Percentiles rank a stretch among this genome's conserved stretches.
Conservation (phyloP, 139 green algal species). For the Haematococcus lacustris region DNA sequence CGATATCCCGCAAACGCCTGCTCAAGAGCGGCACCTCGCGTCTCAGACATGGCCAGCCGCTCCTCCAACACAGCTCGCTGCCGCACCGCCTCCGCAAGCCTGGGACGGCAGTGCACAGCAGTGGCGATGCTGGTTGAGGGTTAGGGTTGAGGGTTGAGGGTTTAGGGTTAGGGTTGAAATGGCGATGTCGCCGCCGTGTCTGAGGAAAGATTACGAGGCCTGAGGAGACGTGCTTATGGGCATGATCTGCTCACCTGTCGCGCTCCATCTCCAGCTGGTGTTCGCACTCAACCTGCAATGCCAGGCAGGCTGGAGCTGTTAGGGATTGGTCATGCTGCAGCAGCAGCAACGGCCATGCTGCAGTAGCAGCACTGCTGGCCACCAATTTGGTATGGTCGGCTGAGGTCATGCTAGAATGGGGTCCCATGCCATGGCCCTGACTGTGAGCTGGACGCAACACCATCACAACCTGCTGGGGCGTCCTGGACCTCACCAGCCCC, state of each 20-base stretch:
- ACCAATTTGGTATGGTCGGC: no score
- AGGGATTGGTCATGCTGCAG: neutral
- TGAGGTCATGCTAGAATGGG: no score
- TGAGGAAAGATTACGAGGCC: no score
- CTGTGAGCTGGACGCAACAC: no score
- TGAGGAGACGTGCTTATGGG: neutral
- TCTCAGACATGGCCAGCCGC: slow-evolving; percentile 34
- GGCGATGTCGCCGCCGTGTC: neutral
- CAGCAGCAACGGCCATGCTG: no score
- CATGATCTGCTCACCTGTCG: slow-evolving; percentile 16
- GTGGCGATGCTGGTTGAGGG: neutral
- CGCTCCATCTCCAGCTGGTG: slow-evolving; percentile 62
- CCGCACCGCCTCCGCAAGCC: slow-evolving; percentile 35
- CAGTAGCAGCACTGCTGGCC: no score
- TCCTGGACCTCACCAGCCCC: no score
- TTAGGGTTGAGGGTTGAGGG: neutral
- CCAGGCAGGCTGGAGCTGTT: neutral
- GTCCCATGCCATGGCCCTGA: no score
- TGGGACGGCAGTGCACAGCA: slow-evolving; percentile 5
- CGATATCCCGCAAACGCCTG: slow-evolving; percentile 29
- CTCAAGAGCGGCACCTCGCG: slow-evolving; percentile 34
- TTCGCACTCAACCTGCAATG: slow-evolving; percentile 52
- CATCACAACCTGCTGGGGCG: no score
- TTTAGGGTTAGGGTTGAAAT: neutral
- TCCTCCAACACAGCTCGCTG: slow-evolving; percentile 32